A percentile compares a stretch with the other conserved stretches of the same genome.
phyloP scores from a whole-genome alignment of 2,329 filamentous ascomycete genomes.

The Dryadomyces quercivorus region DNA sequence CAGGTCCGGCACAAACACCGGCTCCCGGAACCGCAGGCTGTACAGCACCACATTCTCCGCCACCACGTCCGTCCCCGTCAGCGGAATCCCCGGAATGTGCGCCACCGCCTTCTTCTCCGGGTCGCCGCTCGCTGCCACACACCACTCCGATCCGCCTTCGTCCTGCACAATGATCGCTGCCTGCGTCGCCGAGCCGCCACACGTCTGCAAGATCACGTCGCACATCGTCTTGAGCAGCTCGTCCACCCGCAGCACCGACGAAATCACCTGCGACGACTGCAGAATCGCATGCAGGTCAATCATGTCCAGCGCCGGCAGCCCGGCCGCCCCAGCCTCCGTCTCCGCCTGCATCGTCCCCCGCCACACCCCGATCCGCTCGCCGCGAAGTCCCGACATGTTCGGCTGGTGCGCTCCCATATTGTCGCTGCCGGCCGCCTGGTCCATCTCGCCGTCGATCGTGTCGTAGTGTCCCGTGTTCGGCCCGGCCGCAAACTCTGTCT shows the following conservation, averaged over 20 bases:
- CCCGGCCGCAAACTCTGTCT: conserved; percentile 55
- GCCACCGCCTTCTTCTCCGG: conserved; percentile 56
- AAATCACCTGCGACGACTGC: conserved; percentile 67
- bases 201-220: conserved; percentile 68
- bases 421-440: conserved; percentile 21
- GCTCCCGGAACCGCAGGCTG: conserved; percentile 63
- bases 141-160: conserved; percentile 51
- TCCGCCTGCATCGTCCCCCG: conserved; percentile 47
- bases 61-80: conserved; percentile 55
- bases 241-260: conserved; percentile 64
- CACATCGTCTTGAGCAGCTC: conserved; percentile 70
- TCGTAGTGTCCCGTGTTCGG: conserved; percentile 39
- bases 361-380: conserved; percentile 51
- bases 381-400: conserved; percentile 36
- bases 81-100: conserved; percentile 51
- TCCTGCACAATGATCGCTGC: conserved; percentile 66
- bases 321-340: conserved; percentile 32
- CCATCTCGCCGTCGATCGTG: conserved; percentile 28
- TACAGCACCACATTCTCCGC: conserved; percentile 68
- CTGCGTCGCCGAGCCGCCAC: conserved; percentile 55
- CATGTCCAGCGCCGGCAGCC: conserved; percentile 68
- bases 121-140: conserved; percentile 61
- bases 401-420: conserved; percentile 24
- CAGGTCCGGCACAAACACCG: conserved; percentile 62
- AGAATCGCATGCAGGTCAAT: conserved; percentile 70